Evolutionary conservation across 352 stramenopile genomes (phyloP), one percentile per base, ranked within the genome.

Genomic region (Pythium phragmiticola): DNA sequence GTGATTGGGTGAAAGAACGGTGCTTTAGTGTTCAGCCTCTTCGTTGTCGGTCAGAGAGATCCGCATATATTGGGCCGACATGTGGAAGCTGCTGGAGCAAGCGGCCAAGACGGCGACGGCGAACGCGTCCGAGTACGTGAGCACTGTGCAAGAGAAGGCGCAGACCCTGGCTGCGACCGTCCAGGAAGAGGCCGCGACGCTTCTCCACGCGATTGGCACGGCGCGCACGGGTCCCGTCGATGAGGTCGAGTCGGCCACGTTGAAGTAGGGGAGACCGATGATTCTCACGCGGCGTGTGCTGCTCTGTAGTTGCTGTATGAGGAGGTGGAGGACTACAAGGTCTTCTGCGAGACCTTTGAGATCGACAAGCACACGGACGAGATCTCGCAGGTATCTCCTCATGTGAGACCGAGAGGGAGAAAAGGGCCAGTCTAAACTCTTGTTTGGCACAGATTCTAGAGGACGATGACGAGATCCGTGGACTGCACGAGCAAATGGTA

Each of bases 1-100:
- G 60, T 67, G 37, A 53, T 63, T 68, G 60, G 60, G 60, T 67
- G 55, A 57, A 65, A 21, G 47, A 26, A 16, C 3, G 4, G 19
- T 3, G 11, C 26, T 39, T 6, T 6, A 39, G 34, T 30, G 26
- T 39, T 39, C 11, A 13, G 34, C 11, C 34, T 11, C 7, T 39
- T 39, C 26, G 26, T 39, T 39, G 7, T 13, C 7, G 34, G 11
- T 39, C 34, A 1, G 34, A 39, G 11, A 39, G 34, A 39, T 9
- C 34, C 7, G 34, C 34, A 11, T 14, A 14, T 39, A 39, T 39
- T 39, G 34, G 34, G 34, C 34, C 34, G 34, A 46, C 42, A 92
- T 93, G 84, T 93, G 82, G 84, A 72, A 78, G 60, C 59, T 93
- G n/a, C 71, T 92, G 43, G 84, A 93, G 63, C 72, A 86, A 53